Conservation (phyloP, 2,329 filamentous ascomycete species). For the Neonectria magnoliae region DNA sequence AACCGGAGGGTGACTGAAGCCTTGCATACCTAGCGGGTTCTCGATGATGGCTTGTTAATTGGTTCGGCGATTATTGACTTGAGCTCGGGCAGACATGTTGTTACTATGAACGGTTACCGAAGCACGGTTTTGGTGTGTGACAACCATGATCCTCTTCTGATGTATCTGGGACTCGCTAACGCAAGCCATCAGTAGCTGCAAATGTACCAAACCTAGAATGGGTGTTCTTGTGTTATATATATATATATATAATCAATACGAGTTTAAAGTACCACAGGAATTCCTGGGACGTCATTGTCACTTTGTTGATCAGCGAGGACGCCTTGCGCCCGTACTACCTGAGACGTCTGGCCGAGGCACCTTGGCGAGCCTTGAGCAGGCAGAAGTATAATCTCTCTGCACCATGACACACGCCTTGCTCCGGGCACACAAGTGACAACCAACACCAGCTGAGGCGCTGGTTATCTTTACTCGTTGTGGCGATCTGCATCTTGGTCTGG, state of each 20-base stretch:
- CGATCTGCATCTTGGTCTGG: slow-evolving; percentile 8
- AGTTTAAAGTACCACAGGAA: too few relatives aligned
- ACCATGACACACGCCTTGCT: background rate
- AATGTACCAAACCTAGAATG: background rate
- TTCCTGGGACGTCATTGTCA: background rate
- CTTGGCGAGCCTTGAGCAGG: background rate
- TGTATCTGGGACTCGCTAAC: background rate
- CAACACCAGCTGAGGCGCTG: background rate
- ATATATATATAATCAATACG: background rate
- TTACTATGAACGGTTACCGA: slow-evolving; percentile 4
- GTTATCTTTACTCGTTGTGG: background rate
- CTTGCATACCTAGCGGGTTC: slow-evolving; percentile 46
- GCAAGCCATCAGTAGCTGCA: background rate
- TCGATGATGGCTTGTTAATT: slow-evolving; percentile 51
- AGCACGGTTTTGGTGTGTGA: slow-evolving; percentile 1
- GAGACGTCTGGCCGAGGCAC: background rate
- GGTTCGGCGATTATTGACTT: slow-evolving; percentile 42
- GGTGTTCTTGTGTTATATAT: background rate
- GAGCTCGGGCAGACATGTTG: slow-evolving; percentile 10
- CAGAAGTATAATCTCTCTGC: background rate
- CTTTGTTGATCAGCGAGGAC: background rate
- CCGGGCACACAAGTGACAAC: background rate
- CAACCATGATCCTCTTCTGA: background rate
- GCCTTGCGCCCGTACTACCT: background rate
- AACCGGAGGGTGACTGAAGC: background rate